Percentiles rank a stretch among this genome's conserved stretches.
Evolutionary conservation across 768 basidiomycete genomes (phyloP).

Genomic region (Cyclocybe aegerita): DNA sequence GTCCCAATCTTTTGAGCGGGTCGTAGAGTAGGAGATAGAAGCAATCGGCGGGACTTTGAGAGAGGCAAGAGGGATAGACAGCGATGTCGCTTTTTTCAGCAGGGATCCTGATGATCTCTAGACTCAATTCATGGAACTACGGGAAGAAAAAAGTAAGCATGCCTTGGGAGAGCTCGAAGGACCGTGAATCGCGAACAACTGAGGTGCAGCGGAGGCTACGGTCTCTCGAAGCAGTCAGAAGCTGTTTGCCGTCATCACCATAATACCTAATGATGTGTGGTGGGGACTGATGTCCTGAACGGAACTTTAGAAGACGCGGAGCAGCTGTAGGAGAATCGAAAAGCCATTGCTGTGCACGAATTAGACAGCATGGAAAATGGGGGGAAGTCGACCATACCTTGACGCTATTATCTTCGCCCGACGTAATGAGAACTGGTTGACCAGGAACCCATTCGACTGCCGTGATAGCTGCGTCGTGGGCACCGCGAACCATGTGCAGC

Average conservation of each 20-base stretch:
- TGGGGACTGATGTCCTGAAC: conserved; percentile 89
- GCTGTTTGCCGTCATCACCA: conserved; percentile 94
- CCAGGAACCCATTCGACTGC: conserved; percentile 91
- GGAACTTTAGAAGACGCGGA: conserved; percentile 86
- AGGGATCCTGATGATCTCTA: conserved; percentile 60
- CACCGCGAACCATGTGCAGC: conserved; percentile 82
- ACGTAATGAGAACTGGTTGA: conserved; percentile 87
- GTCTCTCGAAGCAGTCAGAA: conserved; percentile 88
- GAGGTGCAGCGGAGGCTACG: conserved; percentile 87
- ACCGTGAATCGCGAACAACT: conserved; percentile 92
- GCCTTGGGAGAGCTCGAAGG: conserved; percentile 94
- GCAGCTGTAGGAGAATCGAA: conserved; percentile 89
- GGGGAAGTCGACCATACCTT: conserved; percentile 54
- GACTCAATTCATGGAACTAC: neutral
- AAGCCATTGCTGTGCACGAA: conserved; percentile 84
- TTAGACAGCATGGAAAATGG: neutral
- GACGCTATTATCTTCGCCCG: conserved; percentile 92
- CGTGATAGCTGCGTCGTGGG: conserved; percentile 84
- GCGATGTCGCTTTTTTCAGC: conserved; percentile 71
- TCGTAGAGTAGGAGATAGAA: conserved; percentile 73
- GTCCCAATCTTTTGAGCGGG: conserved; percentile 95
- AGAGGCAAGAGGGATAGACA: conserved; percentile 76
- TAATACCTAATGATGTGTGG: conserved; percentile 93
- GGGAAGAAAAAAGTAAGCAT: neutral
- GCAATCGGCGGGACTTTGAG: conserved; percentile 85